Conservation (phyloP, 192 early-diverging fungal species). For the Backusella psychrophila region DNA sequence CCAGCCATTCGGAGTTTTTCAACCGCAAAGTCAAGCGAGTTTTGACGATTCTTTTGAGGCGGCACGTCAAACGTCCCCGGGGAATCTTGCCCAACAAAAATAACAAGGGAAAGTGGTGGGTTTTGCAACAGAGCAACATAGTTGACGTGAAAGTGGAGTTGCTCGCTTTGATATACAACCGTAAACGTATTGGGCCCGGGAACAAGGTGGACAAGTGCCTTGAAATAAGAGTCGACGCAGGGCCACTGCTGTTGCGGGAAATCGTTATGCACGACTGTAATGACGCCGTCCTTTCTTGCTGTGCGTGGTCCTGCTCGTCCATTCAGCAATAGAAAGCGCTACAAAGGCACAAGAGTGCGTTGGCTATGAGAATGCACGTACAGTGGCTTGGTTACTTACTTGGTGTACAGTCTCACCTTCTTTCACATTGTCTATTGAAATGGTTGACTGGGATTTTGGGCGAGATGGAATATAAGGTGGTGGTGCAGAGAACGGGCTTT, state of each 20-base stretch:
- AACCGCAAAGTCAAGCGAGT: slow-evolving; percentile 47
- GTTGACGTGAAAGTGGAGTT: slow-evolving; percentile 39
- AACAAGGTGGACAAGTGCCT: slow-evolving; percentile 56
- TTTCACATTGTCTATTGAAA: slow-evolving; percentile 17
- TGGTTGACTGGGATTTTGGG: neutral
- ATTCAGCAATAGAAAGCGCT: slow-evolving; percentile 29
- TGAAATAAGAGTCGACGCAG: slow-evolving; percentile 54
- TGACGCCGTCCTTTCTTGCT: slow-evolving; percentile 2
- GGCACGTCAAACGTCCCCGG: slow-evolving; percentile 57
- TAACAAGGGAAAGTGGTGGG: slow-evolving; percentile 55
- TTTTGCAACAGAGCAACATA: slow-evolving; percentile 50
- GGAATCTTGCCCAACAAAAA: slow-evolving; percentile 59
- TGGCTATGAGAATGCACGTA: neutral
- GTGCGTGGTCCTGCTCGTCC: slow-evolving; percentile 31
- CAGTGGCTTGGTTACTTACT: neutral
- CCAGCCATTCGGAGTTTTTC: slow-evolving; percentile 58
- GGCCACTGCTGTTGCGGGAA: slow-evolving; percentile 54
- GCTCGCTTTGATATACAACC: slow-evolving; percentile 34
- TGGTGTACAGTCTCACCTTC: slow-evolving; percentile 25
- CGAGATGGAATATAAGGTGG: neutral
- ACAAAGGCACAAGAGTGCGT: neutral
- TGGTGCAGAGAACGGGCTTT: neutral
- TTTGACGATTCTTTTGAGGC: slow-evolving; percentile 43
- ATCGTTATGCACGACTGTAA: slow-evolving; percentile 22
- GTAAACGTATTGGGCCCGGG: slow-evolving; percentile 50